Base-by-base conservation (phyloP, 2,329 filamentous ascomycete species). In the Trichoderma harzianum region DNA sequence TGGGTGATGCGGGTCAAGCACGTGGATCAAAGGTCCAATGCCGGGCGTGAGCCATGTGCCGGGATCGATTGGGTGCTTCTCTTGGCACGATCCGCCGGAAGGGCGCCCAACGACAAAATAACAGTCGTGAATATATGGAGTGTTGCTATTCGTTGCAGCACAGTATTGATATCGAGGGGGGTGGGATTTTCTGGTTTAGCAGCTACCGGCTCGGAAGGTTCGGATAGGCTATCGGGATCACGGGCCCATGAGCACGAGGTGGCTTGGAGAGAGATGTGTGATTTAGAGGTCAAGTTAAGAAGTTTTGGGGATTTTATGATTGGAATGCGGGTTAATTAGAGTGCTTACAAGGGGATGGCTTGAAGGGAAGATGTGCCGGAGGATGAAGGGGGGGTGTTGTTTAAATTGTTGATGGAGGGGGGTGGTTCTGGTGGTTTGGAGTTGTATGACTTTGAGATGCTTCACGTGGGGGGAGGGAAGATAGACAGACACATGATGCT, bases 171-270 rank as follows among this genome's bases (percentile, higher is more conserved):
- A 24, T 5, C 6, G 28, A 34, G 57, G 57, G 24, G 16, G 28
- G 57, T 60, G 57, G 12, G 24, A 55, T n/a, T 32, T 58, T 21
- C 18, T n/a, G 16, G 36, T n/a, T 47, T 18, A 8, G 24, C 24
- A 24, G 28, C 11, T 26, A 30, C n/a, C 39, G 26, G 57, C 34
- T 43, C 67, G 67, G 67, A 69, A 53, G 67, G 67, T 62, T 69
- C 67, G 67, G 67, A 61, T 58, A 58, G 32, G n/a, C 51, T 58
- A 43, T 39, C 43, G 36, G 21, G 28, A 62, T 34, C 21, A 36
- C 26, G 30, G 55, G 67, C 36, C 11, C 55, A 30, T 28, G 28
- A 51, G 36, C 57, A 62, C 55, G 66, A 61, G 66, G 66, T 61
- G 66, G 66, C 55, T 69, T 60, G 55, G 11, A 24, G 21, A n/a